These are phyloP conservation scores for Volvariella volvacea DNA, from an alignment of 1,284 basidiomycete species.

Conservation along the genomic window DNA sequence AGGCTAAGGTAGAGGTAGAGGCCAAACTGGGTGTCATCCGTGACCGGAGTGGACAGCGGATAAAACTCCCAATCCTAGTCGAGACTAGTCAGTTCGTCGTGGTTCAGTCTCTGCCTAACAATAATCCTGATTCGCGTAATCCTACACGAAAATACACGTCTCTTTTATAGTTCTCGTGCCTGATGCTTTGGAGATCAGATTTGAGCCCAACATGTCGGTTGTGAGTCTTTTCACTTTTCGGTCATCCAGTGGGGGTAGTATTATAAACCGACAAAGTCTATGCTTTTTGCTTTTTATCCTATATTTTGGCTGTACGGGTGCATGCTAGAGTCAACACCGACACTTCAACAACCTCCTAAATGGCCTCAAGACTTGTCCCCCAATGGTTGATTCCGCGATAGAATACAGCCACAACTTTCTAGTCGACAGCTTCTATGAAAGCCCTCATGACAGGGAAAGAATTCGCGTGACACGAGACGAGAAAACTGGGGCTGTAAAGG, in stretches of 20 bases:
- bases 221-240: constrained; percentile 39
- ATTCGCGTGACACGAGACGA: constrained; percentile 84
- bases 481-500: constrained; percentile 58
- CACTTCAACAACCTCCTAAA: constrained; percentile 86
- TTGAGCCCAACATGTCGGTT: constrained; percentile 88
- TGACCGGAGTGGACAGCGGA: constrained; percentile 54
- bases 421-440: constrained; percentile 79
- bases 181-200: constrained; percentile 55
- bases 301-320: background rate
- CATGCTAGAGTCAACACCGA: constrained; percentile 70
- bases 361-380: constrained; percentile 52
- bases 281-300: no score
- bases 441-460: constrained; percentile 47
- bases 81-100: constrained; percentile 65
- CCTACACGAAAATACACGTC: background rate
- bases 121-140: background rate
- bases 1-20: constrained; percentile 72
- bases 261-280: no score
- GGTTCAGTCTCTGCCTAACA: constrained; percentile 8
- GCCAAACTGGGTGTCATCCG: constrained; percentile 86
- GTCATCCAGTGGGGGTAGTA: background rate
- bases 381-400: constrained; percentile 48
- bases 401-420: constrained; percentile 76
- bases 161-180: constrained; percentile 42
- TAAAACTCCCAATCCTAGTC: constrained; percentile 70